Percentiles rank a stretch among this genome's conserved stretches.
phyloP scores from a whole-genome alignment of 139 green algal species.

The Desmodesmus armatus region DNA sequence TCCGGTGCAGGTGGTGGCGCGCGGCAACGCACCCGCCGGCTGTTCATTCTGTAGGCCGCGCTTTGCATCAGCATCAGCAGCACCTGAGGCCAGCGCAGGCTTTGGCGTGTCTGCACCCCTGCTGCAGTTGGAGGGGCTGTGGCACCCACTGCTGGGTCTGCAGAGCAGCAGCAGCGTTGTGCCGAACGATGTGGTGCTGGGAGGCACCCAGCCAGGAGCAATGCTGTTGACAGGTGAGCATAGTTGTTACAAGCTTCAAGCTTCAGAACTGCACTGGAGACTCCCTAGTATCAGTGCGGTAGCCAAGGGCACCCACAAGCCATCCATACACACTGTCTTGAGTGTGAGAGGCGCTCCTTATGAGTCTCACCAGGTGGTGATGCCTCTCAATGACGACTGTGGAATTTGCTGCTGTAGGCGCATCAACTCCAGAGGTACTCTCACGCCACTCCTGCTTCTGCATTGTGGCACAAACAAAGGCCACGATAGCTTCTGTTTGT shows the following conservation, averaged over 20 bases:
- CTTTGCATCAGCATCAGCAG: constrained; percentile 51
- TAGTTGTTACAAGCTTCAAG: background rate
- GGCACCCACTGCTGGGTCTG: constrained; percentile 71
- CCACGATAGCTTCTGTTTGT: too few relatives aligned
- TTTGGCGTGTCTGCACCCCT: background rate
- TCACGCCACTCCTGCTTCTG: too few relatives aligned
- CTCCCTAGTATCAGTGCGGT: too few relatives aligned
- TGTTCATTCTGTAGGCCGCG: constrained; percentile 64
- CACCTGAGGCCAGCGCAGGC: constrained; percentile 2
- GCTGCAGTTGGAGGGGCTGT: constrained; percentile 62
- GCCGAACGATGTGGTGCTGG: constrained; percentile 74
- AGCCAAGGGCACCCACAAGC: too few relatives aligned
- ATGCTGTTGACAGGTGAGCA: constrained; percentile 78
- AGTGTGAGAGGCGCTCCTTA: too few relatives aligned
- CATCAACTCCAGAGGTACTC: too few relatives aligned
- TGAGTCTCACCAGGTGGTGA: too few relatives aligned
- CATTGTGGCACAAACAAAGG: too few relatives aligned
- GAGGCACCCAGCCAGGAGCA: constrained; percentile 33
- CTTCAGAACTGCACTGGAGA: too few relatives aligned
- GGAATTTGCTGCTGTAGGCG: too few relatives aligned
- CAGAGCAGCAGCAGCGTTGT: constrained; percentile 44
- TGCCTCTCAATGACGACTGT: too few relatives aligned
- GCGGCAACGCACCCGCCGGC: constrained; percentile 44
- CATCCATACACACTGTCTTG: too few relatives aligned
- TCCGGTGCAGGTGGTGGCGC: background rate